Evolutionary conservation across 345 rosid genomes (phyloP), one percentile per base, ranked within the genome.

Genomic region (Camelina laxa): DNA sequence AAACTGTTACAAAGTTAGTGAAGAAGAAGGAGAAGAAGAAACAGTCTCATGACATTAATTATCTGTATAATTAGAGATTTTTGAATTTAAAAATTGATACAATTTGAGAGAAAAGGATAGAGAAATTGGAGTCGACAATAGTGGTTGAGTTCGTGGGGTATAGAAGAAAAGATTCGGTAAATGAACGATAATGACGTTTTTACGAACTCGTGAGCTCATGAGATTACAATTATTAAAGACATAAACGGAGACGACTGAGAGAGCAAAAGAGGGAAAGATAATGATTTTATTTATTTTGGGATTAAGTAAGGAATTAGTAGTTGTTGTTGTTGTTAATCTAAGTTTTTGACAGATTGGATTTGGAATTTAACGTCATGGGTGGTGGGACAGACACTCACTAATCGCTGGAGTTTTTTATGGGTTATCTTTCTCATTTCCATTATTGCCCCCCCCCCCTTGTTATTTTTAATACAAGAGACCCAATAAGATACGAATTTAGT

Each of bases 101-200:
- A 5, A 17, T 48, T 21, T 36, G 27, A 42, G 50, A 69, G 42
- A 39, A 50, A 44, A 36, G 55, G 71, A 35, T 19, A 44, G 56
- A 33, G 5, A 30, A 38, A 36, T 8, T 54, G 54, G 79, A 47
- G 36, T 31, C 42, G 48, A 60, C 12, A 51, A 77, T 6, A 72
- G 75, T 76, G 59, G 75, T 63, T 63, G 75, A 47, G 60, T 14
- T 12, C 5, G 73, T 54, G 61, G 60, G 72, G 78, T 74, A 58
- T 24, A 68, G 31, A 30, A 22, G 22, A 13, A 13, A 16, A 6
- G 76, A 75, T 77, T 77, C 45, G 72, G 76, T 77, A 41, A 15
- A 50, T 30, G 31, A 16, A 57, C 41, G 76, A 77, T 56, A 58
- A 49, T 41, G 76, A 65, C 77, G 15, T 78, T 71, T 9, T 65